Percentiles rank a stretch among this genome's conserved stretches.
phyloP scores from a whole-genome alignment of 2,329 filamentous ascomycete species.

The Coniochaeta prunicola region DNA sequence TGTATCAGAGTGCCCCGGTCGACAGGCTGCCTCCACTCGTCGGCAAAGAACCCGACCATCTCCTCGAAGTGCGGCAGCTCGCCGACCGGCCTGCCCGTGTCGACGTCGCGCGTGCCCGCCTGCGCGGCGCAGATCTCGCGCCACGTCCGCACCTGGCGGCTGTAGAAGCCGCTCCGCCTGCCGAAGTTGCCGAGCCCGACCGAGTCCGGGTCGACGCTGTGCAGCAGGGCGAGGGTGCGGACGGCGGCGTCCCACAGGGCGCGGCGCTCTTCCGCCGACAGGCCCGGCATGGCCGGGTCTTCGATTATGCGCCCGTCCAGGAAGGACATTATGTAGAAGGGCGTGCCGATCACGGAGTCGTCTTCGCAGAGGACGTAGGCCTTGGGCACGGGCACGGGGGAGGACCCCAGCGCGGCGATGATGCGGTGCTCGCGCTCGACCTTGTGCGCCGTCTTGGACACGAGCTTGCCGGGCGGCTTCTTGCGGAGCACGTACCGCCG shows the following conservation, averaged over 20 bases:
- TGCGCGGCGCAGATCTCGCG: conserved; percentile 71
- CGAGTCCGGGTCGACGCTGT: conserved; percentile 59
- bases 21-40: conserved; percentile 61
- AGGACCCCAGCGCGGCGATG: conserved; percentile 65
- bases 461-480: conserved; percentile 90
- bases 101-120: conserved; percentile 65
- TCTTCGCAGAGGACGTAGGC: conserved; percentile 85
- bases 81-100: conserved; percentile 70
- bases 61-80: conserved; percentile 77
- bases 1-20: conserved; percentile 80
- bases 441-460: conserved; percentile 90
- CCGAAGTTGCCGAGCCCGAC: conserved; percentile 71
- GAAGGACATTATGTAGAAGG: conserved; percentile 97
- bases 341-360: conserved; percentile 68
- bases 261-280: conserved; percentile 59
- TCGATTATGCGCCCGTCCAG: conserved; percentile 90
- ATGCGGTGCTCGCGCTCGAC: conserved; percentile 94
- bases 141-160: conserved; percentile 80
- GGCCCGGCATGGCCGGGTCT: conserved; percentile 72
- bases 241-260: conserved; percentile 84
- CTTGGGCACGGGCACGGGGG: conserved; percentile 82
- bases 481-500: conserved; percentile 85
- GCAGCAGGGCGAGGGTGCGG: conserved; percentile 76
- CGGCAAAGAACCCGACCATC: conserved; percentile 70
- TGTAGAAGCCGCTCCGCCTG: conserved; percentile 69